Base-by-base conservation (phyloP, 768 basidiomycete species). In the Calocybe gangraenosa region DNA sequence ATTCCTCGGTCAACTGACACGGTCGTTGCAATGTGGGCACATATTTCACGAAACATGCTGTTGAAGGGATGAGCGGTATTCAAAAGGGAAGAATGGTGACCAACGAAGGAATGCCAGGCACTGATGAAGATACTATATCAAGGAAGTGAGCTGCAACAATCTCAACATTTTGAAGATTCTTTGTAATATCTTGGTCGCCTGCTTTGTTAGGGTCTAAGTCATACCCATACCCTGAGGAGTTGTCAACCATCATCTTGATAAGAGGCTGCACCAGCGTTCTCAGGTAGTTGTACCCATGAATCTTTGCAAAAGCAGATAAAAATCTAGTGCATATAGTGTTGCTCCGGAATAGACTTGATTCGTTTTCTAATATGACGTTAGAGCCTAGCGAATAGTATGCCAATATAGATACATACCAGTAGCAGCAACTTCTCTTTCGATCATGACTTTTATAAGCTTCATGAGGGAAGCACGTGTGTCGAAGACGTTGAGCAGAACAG, bases 241-340 rank as follows among this genome's bases (percentile, higher is more conserved):
- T 75, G 4, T 77, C 69, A 4, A 74, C 64, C 76, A 96, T 87
- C 17, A 77, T 78, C 52, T 83, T 76, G 51, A 96, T 74, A 22
- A 95, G 70, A 2, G 92, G 90, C 34, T 76, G 69, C 37, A 95
- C 76, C 18, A 94, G 73, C 36, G 75, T 79, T 15, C 92, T 78
- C n/a, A 96, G 70, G 62, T 95, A 96, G 46, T 84, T 82, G 62
- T 95, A 96, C 3, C 93, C 94, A 49, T 93, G 90, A n/a, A 87
- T 80, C 58, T 76, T 82, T 3, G 89, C 90, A 55, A 94, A 94
- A 1, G 83, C 80, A 5, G 90, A 90, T 36, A 96, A 66, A 47
- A 97, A 84, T 34, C 87, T 71, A n/a, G 87, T 88, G 55, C 84
- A 91, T 1, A 87, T 88, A 2, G 87, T 85, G 61, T 95, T 96